Evolutionary conservation across 2,329 filamentous ascomycete genomes (phyloP).

Genomic region (Colletotrichum plurivorum): DNA sequence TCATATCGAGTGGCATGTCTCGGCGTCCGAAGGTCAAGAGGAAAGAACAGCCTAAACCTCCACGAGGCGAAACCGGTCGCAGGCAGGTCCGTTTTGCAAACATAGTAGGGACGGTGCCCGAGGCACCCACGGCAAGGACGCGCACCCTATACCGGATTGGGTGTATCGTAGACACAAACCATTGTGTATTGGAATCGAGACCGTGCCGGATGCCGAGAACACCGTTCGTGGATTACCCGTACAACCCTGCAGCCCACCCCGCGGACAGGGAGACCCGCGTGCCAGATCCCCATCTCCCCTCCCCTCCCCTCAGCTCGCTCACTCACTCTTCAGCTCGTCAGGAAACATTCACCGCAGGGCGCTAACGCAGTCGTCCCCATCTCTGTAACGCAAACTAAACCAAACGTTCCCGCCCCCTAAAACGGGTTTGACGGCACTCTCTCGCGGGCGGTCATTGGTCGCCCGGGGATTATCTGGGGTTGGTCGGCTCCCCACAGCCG

Average conservation of each 20-base stretch:
- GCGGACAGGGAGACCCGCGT: neutral
- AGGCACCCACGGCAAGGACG: neutral
- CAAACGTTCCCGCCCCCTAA: conserved; percentile 16
- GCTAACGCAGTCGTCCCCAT: conserved; percentile 27
- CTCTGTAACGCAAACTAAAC: conserved; percentile 30
- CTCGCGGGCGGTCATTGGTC: neutral
- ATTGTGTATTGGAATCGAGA: neutral
- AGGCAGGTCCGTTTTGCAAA: conserved; percentile 6
- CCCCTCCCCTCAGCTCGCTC: neutral
- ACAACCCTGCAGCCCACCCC: neutral
- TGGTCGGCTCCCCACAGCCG: neutral
- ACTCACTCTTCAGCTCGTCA: neutral
- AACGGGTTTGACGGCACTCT: conserved; percentile 29
- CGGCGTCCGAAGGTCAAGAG: neutral
- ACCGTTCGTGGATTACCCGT: conserved; percentile 15
- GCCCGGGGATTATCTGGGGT: conserved; percentile 10
- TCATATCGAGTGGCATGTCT: neutral
- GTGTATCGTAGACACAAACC: neutral
- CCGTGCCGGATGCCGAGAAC: conserved; percentile 25
- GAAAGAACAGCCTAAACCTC: conserved; percentile 17
- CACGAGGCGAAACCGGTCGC: neutral
- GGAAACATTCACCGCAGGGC: conserved; percentile 6
- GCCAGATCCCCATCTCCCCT: neutral
- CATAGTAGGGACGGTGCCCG: neutral
- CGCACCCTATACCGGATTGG: neutral